Base-by-base conservation (phyloP, 2,329 filamentous ascomycete species). In the Diatrype stigma region DNA sequence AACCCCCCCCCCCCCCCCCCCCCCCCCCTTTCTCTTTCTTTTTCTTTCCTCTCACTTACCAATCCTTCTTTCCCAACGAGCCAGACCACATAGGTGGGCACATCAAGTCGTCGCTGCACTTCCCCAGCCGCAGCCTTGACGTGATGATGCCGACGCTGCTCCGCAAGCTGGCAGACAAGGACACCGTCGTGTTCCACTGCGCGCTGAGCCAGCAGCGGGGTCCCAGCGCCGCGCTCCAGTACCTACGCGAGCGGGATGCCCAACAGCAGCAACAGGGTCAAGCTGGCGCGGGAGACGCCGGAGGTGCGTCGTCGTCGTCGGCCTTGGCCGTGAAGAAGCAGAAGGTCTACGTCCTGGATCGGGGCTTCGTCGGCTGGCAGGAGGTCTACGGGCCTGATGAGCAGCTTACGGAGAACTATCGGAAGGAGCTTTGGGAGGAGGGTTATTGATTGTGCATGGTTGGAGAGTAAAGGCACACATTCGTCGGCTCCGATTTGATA, bases 121-220 rank as follows among this genome's bases (percentile, higher is more conserved):
- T 90, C 12, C 91, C 94, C 0, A 87, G 82, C 47, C 73, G 72
- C 44, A 81, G 83, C 17, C 80, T 97, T 46, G 89, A 96, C 62
- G 81, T 82, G 65, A 83, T 80, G 59, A 82, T 94, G 69, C 88
- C 92, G 0, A 89, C 91, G 56, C 82, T 99, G n/a, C 78, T 96
- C 12, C 84, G 90, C 51, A 84, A 80, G 42, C 80, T 96, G 45
- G 75, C 83, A 57, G 84, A 86, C 64, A 91, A 90, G 69, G 82
- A 94, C 50, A 86, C 80, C 11, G 90, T 99, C 14, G 82, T 99
- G 1, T 99, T 99, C 69, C 94, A 99, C 73, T 99, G 94, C 71
- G 88, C 89, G 17, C 75, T 97, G 50, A 93, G 87, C 59, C 94
- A 97, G 74, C 88, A 96, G 72, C 80, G 94, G 1, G 94, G 94